Evolutionary conservation across 306 rosid genomes (phyloP).

Genomic region (Abrus pulchellus): DNA sequence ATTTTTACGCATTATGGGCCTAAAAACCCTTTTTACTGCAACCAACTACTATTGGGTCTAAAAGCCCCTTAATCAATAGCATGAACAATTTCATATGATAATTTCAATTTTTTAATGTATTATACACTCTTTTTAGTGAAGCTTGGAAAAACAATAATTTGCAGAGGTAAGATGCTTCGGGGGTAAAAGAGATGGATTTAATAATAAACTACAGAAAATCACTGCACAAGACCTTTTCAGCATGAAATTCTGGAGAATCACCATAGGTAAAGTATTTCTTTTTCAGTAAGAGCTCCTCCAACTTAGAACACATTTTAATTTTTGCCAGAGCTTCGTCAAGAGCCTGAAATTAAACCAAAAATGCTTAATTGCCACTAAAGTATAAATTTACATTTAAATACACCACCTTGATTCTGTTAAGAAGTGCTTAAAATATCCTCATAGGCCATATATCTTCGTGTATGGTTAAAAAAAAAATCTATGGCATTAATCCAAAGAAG

Average conservation of each 20-base stretch:
- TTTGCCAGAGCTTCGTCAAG: slow-evolving; percentile 63
- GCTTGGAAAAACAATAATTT: slow-evolving; percentile 29
- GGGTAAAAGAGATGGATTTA: slow-evolving; percentile 36
- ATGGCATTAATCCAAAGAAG: slow-evolving; percentile 1
- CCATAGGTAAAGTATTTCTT: slow-evolving; percentile 72
- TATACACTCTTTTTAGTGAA: slow-evolving; percentile 22
- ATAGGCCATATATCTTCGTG: slow-evolving; percentile 8
- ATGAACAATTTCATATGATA: slow-evolving; percentile 21
- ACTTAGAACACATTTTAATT: slow-evolving; percentile 64
- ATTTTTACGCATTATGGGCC: background rate
- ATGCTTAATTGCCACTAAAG: background rate
- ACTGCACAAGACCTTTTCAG: slow-evolving; percentile 72
- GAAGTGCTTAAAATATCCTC: slow-evolving; percentile 12
- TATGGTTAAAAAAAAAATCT: slow-evolving; percentile 8
- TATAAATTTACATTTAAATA: background rate
- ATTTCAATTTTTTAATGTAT: slow-evolving; percentile 23
- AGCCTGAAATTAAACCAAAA: slow-evolving; percentile 63
- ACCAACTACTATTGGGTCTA: background rate
- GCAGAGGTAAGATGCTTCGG: slow-evolving; percentile 1
- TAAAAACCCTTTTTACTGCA: too few species aligned
- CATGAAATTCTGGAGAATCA: slow-evolving; percentile 71
- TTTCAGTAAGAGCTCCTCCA: slow-evolving; percentile 78
- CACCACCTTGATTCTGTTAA: slow-evolving; percentile 32
- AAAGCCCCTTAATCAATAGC: slow-evolving; percentile 16
- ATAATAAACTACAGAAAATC: slow-evolving; percentile 40